phyloP scores from a whole-genome alignment of 192 early-diverging fungal species.

The Mortierella claussenii region DNA sequence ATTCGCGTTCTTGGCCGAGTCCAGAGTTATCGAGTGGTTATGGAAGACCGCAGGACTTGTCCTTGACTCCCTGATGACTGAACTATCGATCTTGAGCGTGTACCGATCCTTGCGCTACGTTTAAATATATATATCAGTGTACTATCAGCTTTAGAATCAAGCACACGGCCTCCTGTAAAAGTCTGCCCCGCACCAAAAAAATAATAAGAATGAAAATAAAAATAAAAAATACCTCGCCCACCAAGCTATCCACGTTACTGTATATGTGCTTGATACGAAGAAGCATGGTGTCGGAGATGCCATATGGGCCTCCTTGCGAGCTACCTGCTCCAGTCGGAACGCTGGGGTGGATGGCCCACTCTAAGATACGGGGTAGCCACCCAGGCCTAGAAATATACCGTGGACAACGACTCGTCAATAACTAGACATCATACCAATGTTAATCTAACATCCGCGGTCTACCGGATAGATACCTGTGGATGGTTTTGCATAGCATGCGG shows the following conservation, averaged over 20 bases:
- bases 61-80: background rate
- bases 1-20: too few relatives aligned
- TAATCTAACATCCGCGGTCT: too few relatives aligned
- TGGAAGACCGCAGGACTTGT: too few relatives aligned
- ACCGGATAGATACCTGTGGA: constrained; percentile 59
- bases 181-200: too few relatives aligned
- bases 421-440: too few relatives aligned
- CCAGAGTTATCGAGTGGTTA: too few relatives aligned
- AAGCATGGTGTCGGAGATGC: constrained; percentile 40
- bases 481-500: constrained; percentile 66
- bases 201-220: background rate
- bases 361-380: constrained; percentile 62
- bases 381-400: constrained; percentile 35
- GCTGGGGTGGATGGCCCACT: constrained; percentile 57
- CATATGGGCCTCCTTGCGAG: constrained; percentile 9
- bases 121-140: background rate
- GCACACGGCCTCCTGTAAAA: too few relatives aligned
- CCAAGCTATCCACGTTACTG: constrained; percentile 31
- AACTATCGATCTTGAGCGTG: constrained; percentile 2
- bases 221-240: constrained; percentile 64
- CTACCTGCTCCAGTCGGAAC: constrained; percentile 13
- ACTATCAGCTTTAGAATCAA: background rate
- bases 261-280: constrained; percentile 40
- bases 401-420: background rate
- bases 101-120: constrained; percentile 31